These are phyloP conservation scores for Cystobasidium ongulense DNA, from an alignment of 768 basidiomycete species.

Conservation along the genomic window DNA sequence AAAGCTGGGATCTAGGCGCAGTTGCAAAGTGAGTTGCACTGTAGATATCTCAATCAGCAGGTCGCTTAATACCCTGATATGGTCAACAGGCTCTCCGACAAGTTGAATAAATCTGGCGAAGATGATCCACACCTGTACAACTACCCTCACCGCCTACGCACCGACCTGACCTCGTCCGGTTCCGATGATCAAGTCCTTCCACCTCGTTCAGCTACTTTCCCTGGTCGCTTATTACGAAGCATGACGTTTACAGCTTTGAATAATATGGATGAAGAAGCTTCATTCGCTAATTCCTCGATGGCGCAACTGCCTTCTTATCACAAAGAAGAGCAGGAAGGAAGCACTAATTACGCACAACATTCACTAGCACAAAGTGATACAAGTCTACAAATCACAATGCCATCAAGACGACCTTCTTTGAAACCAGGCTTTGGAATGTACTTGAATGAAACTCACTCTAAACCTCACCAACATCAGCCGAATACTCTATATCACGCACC, in stretches of 20 bases:
- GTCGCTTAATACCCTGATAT: too few species aligned
- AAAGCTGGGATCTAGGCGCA: neutral
- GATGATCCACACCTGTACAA: neutral
- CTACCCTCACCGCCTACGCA: neutral
- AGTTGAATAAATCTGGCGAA: neutral
- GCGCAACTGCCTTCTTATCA: neutral
- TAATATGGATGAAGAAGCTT: neutral
- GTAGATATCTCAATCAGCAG: too few species aligned
- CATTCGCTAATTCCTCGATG: neutral
- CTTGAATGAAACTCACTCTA: neutral
- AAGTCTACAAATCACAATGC: neutral
- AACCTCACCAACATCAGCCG: neutral
- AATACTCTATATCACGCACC: neutral
- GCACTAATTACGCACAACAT: neutral
- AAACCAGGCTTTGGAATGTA: neutral
- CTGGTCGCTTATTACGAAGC: neutral
- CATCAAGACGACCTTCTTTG: neutral
- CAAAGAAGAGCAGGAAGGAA: neutral
- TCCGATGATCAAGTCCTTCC: neutral
- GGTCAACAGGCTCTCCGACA: neutral
- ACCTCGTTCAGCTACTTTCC: neutral
- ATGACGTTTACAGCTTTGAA: neutral
- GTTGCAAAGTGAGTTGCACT: neutral
- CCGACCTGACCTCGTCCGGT: neutral
- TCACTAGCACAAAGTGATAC: neutral